Evolutionary conservation across 148 eudicot genomes (phyloP).

Genomic region (Amaranthus cruentus): DNA sequence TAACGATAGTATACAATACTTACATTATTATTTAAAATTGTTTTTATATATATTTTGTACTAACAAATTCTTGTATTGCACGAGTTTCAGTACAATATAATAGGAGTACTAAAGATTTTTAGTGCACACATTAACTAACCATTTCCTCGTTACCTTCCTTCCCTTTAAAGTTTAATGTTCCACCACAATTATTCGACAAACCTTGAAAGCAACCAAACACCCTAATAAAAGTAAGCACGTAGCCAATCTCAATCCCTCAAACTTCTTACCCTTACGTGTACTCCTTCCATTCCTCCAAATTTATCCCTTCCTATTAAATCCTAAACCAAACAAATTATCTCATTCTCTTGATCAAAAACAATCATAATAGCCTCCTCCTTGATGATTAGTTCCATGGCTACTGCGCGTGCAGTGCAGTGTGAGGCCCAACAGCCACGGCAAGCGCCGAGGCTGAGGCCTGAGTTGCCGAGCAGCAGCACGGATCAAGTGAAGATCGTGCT

Average conservation of each 20-base stretch:
- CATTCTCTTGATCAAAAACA: background rate
- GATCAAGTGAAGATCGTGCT: slow-evolving; percentile 53
- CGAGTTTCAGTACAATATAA: background rate
- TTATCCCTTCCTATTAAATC: background rate
- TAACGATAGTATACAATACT: too few species aligned
- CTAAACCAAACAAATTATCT: background rate
- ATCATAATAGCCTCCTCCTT: background rate
- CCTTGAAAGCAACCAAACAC: slow-evolving; percentile 16
- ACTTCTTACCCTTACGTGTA: slow-evolving; percentile 24
- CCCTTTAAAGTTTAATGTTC: slow-evolving; percentile 6
- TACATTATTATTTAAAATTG: background rate
- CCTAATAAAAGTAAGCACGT: slow-evolving; percentile 22
- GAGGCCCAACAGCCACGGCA: slow-evolving; percentile 36
- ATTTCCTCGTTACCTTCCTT: background rate
- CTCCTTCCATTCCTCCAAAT: slow-evolving; percentile 17
- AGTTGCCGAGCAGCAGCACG: slow-evolving; percentile 7
- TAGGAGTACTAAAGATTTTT: background rate
- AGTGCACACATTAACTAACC: slow-evolving; percentile 1
- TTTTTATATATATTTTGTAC: background rate
- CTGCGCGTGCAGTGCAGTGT: slow-evolving; percentile 39
- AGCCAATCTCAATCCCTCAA: slow-evolving; percentile 22
- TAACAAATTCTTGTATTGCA: background rate
- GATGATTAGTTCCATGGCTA: slow-evolving; percentile 25
- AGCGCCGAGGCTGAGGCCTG: slow-evolving; percentile 26
- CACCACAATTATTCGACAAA: slow-evolving; percentile 1